Evolutionary conservation across 192 early-diverging fungal species (phyloP).

Genomic region (Podochytrium sp.): DNA sequence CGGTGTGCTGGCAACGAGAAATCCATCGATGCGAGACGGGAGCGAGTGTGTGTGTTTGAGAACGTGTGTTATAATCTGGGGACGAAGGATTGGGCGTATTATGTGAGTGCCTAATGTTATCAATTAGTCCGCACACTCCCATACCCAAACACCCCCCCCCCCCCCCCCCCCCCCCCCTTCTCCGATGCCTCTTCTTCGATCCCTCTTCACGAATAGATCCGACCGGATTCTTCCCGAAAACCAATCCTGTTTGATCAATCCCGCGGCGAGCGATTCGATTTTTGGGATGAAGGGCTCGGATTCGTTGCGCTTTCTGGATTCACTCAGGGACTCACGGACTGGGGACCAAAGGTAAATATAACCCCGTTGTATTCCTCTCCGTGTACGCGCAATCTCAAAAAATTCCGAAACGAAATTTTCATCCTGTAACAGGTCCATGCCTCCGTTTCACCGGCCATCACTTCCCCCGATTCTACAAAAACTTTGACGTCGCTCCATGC

Average conservation of each 20-base stretch:
- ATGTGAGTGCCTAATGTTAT: constrained; percentile 11
- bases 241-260: constrained; percentile 17
- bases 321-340: constrained; percentile 18
- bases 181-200: too few relatives aligned
- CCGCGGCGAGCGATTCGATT: constrained; percentile 15
- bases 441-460: constrained; percentile 3
- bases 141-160: too few relatives aligned
- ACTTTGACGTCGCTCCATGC: constrained; percentile 18
- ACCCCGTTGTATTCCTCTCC: too few relatives aligned
- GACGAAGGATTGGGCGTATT: constrained; percentile 9
- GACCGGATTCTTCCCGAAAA: constrained; percentile 4
- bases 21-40: background rate
- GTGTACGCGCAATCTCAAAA: background rate
- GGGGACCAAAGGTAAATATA: background rate
- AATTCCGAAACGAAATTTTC: background rate
- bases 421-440: background rate
- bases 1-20: constrained; percentile 33
- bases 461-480: constrained; percentile 8
- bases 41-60: constrained; percentile 35
- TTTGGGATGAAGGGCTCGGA: constrained; percentile 19
- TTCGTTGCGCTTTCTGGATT: constrained; percentile 23
- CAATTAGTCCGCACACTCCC: too few relatives aligned
- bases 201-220: too few relatives aligned
- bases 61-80: constrained; percentile 37
- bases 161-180: too few relatives aligned